phyloP scores from a whole-genome alignment of 2,329 filamentous ascomycete species.

The Leptosphaerulina australis region DNA sequence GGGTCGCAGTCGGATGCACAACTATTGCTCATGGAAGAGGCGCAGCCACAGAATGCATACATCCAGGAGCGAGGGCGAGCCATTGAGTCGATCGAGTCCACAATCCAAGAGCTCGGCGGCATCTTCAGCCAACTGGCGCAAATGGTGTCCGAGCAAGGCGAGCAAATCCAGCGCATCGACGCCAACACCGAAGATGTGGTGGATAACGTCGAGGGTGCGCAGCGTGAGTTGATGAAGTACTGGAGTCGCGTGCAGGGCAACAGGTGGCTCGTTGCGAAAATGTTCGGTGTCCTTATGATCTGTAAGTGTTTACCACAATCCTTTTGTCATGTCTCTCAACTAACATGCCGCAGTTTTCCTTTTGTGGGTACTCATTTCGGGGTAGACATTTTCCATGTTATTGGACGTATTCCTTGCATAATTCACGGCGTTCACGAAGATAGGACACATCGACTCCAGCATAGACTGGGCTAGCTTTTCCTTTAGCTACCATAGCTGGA shows the following conservation, averaged over 20 bases:
- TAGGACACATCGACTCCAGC: constrained; percentile 18
- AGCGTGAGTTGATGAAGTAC: constrained; percentile 94
- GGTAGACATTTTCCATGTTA: constrained; percentile 43
- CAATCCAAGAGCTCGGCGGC: constrained; percentile 86
- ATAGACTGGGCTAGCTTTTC: constrained; percentile 2
- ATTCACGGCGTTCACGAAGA: constrained; percentile 31
- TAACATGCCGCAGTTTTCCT: constrained; percentile 46
- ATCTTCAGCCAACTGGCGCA: constrained; percentile 94
- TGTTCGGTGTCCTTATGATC: constrained; percentile 92
- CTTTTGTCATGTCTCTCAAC: neutral
- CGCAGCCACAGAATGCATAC: constrained; percentile 82
- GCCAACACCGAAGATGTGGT: constrained; percentile 98
- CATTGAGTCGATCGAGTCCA: constrained; percentile 95
- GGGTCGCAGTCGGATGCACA: constrained; percentile 78
- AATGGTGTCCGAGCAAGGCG: constrained; percentile 97
- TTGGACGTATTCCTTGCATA: constrained; percentile 20
- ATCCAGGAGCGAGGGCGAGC: constrained; percentile 93
- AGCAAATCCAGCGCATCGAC: constrained; percentile 97
- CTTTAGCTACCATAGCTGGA: constrained; percentile 2
- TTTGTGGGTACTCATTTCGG: constrained; percentile 71
- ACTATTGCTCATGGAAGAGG: constrained; percentile 86
- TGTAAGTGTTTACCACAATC: constrained; percentile 57
- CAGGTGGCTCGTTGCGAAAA: constrained; percentile 86
- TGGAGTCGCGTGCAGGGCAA: constrained; percentile 95
- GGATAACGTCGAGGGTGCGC: constrained; percentile 96